Evolutionary conservation across 257 asterid genomes (phyloP).

Genomic region (Scutellaria galericulata): DNA sequence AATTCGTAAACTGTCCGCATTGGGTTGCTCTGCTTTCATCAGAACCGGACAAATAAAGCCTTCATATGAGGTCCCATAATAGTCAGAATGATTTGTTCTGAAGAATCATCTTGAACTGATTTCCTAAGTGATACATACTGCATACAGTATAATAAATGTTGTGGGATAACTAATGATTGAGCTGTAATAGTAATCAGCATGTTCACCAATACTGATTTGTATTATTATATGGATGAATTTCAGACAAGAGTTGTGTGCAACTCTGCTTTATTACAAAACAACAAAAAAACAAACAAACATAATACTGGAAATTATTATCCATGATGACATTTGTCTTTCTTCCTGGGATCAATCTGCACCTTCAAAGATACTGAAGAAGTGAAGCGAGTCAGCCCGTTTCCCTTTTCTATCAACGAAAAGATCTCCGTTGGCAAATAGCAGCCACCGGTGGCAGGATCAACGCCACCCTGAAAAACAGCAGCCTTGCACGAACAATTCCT

Average conservation of each 20-base stretch:
- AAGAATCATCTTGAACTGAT: constrained; percentile 3
- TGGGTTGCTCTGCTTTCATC: background rate
- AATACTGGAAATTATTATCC: no score
- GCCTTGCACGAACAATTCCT: constrained; percentile 7
- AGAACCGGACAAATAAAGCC: background rate
- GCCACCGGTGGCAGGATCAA: background rate
- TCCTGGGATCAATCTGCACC: constrained; percentile 1
- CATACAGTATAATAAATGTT: constrained; percentile 8
- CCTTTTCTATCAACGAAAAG: constrained; percentile 11
- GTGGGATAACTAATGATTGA: background rate
- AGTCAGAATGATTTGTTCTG: background rate
- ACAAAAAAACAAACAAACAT: no score
- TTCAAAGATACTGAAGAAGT: constrained; percentile 12
- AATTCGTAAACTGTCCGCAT: constrained; percentile 13
- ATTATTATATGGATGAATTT: background rate
- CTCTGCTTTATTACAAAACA: background rate
- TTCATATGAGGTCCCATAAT: background rate
- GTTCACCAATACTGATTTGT: background rate
- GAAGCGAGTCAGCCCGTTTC: constrained; percentile 6
- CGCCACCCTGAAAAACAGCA: constrained; percentile 11
- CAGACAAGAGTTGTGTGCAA: background rate
- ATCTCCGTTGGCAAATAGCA: constrained; percentile 21
- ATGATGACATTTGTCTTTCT: no score
- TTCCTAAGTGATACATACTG: background rate
- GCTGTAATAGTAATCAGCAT: background rate